Evolutionary conservation across 2,329 filamentous ascomycete genomes (phyloP).

Genomic region (Trichoderma atroviride): DNA sequence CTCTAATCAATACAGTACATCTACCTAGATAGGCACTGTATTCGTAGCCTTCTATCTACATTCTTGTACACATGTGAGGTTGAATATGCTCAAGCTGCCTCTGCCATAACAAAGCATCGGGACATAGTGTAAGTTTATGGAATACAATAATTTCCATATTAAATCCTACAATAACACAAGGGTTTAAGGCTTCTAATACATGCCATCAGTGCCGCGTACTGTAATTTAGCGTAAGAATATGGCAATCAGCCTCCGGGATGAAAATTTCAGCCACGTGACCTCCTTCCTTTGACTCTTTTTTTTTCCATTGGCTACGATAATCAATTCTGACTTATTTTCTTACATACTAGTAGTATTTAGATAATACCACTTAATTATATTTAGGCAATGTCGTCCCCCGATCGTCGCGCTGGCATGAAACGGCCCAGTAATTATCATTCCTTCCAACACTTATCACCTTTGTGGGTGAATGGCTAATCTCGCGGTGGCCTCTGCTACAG

Average conservation of each 20-base stretch:
- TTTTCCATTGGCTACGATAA: background rate
- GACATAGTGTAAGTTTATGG: too few species aligned
- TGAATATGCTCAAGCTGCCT: too few species aligned
- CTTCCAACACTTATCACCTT: background rate
- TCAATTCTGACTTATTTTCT: background rate
- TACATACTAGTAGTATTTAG: background rate
- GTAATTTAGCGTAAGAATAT: too few species aligned
- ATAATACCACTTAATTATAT: background rate
- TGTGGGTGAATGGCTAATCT: slow-evolving; percentile 28
- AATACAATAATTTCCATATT: too few species aligned
- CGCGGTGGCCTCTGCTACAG: slow-evolving; percentile 44
- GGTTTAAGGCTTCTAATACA: too few species aligned
- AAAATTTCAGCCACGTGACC: background rate
- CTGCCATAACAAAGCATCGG: too few species aligned
- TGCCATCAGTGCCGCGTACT: too few species aligned
- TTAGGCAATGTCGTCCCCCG: slow-evolving; percentile 44
- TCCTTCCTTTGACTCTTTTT: background rate
- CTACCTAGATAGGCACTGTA: background rate
- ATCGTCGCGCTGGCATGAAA: slow-evolving; percentile 47
- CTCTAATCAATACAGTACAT: background rate
- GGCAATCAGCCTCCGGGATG: too few species aligned
- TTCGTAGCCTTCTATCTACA: too few species aligned
- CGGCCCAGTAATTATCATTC: slow-evolving; percentile 45
- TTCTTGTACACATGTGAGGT: too few species aligned
- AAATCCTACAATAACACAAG: too few species aligned